These are phyloP conservation scores for Pseudocercospora fijiensis DNA, from an alignment of 2,329 filamentous ascomycete species.

Conservation along the genomic window DNA sequence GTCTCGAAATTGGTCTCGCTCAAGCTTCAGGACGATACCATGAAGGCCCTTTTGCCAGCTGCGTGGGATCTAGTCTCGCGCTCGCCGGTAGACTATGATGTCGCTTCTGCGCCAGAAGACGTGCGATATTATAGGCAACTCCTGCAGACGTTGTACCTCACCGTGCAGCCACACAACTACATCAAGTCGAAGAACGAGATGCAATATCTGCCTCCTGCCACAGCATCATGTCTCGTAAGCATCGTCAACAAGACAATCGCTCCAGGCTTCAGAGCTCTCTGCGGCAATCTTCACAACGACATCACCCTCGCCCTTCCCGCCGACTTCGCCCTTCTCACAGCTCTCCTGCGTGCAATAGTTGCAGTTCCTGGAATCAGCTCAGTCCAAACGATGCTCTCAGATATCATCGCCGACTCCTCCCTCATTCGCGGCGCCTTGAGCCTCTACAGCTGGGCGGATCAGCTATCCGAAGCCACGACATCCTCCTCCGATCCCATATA, in stretches of 20 bases:
- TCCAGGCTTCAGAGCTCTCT: slow-evolving; percentile 77
- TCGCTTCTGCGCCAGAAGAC: slow-evolving; percentile 56
- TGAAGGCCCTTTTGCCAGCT: slow-evolving; percentile 55
- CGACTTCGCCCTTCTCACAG: slow-evolving; percentile 83
- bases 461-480: slow-evolving; percentile 64
- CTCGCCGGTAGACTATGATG: slow-evolving; percentile 59
- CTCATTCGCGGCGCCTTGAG: slow-evolving; percentile 78
- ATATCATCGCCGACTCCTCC: slow-evolving; percentile 59
- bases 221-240: slow-evolving; percentile 66
- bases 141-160: slow-evolving; percentile 80
- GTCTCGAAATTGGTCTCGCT: slow-evolving; percentile 71
- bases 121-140: slow-evolving; percentile 77
- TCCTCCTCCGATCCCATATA: slow-evolving; percentile 80
- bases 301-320: slow-evolving; percentile 54
- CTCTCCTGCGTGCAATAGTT: slow-evolving; percentile 80
- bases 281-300: slow-evolving; percentile 71
- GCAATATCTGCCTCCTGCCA: slow-evolving; percentile 38
- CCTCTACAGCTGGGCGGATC: slow-evolving; percentile 91
- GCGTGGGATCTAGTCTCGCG: slow-evolving; percentile 62
- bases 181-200: slow-evolving; percentile 21
- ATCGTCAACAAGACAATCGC: slow-evolving; percentile 77
- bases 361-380: slow-evolving; percentile 71
- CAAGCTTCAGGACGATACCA: slow-evolving; percentile 51
- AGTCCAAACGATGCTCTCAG: slow-evolving; percentile 45
- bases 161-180: slow-evolving; percentile 63